Evolutionary conservation across 164 flowering plant species (phyloP), one percentile per base, ranked within the genome.

Genomic region (Pachysandra terminalis): DNA sequence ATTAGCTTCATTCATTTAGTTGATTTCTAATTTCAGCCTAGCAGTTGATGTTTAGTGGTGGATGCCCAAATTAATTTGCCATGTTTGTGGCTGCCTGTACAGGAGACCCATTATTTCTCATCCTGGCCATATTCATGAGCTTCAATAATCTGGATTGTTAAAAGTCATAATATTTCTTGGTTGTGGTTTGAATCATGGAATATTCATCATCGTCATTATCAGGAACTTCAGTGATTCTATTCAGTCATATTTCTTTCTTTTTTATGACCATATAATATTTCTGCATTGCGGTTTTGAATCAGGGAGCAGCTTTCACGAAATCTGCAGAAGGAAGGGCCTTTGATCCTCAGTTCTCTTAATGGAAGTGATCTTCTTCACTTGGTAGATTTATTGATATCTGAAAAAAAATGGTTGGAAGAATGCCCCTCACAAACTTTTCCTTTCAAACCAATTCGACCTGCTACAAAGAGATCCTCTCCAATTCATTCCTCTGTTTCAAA

Each of bases 351-450:
- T 63, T 65, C 79, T 68, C 79, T 87, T 19, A 53, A 59, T 27
- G 63, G 70, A 28, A 21, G n/a, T 66, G 82, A 78, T 75, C 78
- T 85, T 16, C 78, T 76, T 75, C 79, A 72, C 51, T 65, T 93
- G 66, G 82, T 86, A 8, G 81, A 87, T 77, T 55, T 82, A 63
- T 67, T 93, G 65, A 84, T 90, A 62, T 75, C 79, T 0, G 91
- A 87, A 72, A 89, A 89, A 78, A 86, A 83, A 79, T 90, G 93
- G 95, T 79, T 93, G 19, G 78, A 80, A 63, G 89, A 89, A 77
- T 25, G 35, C 61, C 68, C 76, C 23, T 77, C 84, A 48, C 55
- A 55, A 63, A 52, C 60, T 27, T 78, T 59, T 41, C 93, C 88
- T 65, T 90, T 84, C 73, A 83, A 68, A 71, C 69, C 85, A 22